These are phyloP conservation scores for Herpetomonas tarakana DNA, from an alignment of 208 protist species.

Conservation along the genomic window DNA sequence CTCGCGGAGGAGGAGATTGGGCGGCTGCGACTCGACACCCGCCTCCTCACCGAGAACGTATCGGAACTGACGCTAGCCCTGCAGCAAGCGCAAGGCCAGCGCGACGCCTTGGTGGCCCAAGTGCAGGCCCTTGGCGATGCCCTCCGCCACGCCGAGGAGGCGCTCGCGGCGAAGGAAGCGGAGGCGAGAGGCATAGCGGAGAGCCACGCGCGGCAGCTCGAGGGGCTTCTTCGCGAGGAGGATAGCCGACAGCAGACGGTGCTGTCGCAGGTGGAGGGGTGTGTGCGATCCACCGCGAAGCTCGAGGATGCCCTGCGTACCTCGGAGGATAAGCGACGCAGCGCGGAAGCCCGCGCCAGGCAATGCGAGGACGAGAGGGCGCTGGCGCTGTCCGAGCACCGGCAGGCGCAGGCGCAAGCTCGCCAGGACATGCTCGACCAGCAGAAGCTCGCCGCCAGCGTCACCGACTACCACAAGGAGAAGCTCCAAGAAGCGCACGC, in stretches of 20 bases:
- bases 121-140: slow-evolving; percentile 4
- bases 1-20: not conserved
- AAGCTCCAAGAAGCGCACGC: slow-evolving; percentile 17
- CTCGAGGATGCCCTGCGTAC: slow-evolving; percentile 33
- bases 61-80: slow-evolving; percentile 11
- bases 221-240: slow-evolving; percentile 13
- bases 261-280: slow-evolving; percentile 33
- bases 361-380: slow-evolving; percentile 20
- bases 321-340: slow-evolving; percentile 20
- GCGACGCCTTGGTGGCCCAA: slow-evolving; percentile 7
- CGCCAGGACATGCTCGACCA: slow-evolving; percentile 58
- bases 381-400: slow-evolving; percentile 12
- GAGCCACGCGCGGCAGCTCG: slow-evolving; percentile 6
- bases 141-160: slow-evolving; percentile 12
- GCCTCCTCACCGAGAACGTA: slow-evolving; percentile 12
- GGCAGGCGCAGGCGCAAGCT: slow-evolving; percentile 17
- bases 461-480: slow-evolving; percentile 20
- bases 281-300: slow-evolving; percentile 34
- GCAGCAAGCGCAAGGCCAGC: slow-evolving; percentile 2
- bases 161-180: slow-evolving; percentile 8
- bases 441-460: slow-evolving; percentile 38
- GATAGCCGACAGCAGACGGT: slow-evolving; percentile 14
- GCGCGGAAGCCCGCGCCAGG: slow-evolving; percentile 17
- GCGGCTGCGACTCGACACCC: slow-evolving; percentile 11
- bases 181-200: slow-evolving; percentile 16